phyloP scores from a whole-genome alignment of 2,329 filamentous ascomycete genomes.

The Talaromyces sp. region DNA sequence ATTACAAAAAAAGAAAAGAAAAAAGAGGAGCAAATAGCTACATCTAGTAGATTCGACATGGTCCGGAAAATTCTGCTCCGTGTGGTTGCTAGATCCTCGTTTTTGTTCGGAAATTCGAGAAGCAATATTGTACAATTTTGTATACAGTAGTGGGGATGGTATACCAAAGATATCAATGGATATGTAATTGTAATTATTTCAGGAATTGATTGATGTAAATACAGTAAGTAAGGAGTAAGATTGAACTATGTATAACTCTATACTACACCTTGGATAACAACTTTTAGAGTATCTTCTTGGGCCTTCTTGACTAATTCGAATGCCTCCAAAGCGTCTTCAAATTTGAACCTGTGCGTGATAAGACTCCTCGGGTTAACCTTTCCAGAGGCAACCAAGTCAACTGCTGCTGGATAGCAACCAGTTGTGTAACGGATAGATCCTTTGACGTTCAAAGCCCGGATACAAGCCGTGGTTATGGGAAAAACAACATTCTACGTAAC shows the following conservation, averaged over 20 bases:
- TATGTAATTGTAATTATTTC: not conserved
- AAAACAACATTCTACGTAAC: conserved; percentile 40
- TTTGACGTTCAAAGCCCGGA: conserved; percentile 43
- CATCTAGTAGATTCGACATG: not conserved
- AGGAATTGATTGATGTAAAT: too few relatives aligned
- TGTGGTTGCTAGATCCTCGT: not conserved
- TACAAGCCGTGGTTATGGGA: conserved; percentile 47
- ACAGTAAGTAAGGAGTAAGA: not conserved
- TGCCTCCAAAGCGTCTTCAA: conserved; percentile 44
- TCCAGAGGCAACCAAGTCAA: conserved; percentile 47
- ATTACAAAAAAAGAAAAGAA: not conserved
- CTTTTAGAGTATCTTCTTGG: conserved; percentile 37
- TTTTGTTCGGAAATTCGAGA: not conserved
- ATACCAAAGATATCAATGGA: too few relatives aligned
- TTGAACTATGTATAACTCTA: not conserved
- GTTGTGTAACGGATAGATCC: conserved; percentile 49
- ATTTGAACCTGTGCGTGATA: conserved; percentile 37
- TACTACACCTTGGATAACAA: conserved; percentile 30
- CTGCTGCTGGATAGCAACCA: conserved; percentile 46
- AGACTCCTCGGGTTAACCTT: conserved; percentile 35
- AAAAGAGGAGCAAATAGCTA: not conserved
- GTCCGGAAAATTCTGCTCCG: not conserved
- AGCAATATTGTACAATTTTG: not conserved
- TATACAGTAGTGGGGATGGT: too few relatives aligned
- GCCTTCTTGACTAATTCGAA: conserved; percentile 42